phyloP scores from a whole-genome alignment of 2,329 filamentous ascomycete genomes.

The Scytalidium lignicola region DNA sequence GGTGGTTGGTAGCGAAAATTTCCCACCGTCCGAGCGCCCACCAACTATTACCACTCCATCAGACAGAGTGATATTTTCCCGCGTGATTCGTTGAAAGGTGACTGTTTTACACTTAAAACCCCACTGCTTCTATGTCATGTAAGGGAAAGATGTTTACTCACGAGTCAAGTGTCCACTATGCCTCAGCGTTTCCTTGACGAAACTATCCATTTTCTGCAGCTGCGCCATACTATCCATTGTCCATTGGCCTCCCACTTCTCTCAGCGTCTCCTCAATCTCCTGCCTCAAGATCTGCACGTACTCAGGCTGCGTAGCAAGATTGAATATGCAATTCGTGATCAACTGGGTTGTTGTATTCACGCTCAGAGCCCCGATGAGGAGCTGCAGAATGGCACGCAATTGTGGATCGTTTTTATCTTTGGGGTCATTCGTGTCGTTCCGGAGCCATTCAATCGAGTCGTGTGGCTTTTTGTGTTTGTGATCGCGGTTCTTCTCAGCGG shows the following conservation, averaged over 20 bases:
- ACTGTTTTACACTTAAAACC: neutral
- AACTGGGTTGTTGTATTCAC: conserved; percentile 10
- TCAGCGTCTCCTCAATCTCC: conserved; percentile 8
- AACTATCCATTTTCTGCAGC: conserved; percentile 14
- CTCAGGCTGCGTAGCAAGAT: conserved; percentile 11
- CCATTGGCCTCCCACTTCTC: conserved; percentile 6
- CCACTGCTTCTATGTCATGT: neutral
- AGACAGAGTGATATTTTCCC: conserved; percentile 1
- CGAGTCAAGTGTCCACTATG: conserved; percentile 1
- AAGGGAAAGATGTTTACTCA: neutral
- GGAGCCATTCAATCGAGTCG: conserved; percentile 7
- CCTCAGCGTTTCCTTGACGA: conserved; percentile 9
- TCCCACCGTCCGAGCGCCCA: too few species aligned
- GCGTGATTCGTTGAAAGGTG: conserved; percentile 3
- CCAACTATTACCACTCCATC: too few species aligned
- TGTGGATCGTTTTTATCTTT: conserved; percentile 6
- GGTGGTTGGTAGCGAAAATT: too few species aligned
- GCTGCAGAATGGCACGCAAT: conserved; percentile 6
- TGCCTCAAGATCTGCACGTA: conserved; percentile 8
- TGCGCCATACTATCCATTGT: conserved; percentile 9
- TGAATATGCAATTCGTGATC: conserved; percentile 9
- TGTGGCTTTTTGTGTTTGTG: conserved; percentile 1
- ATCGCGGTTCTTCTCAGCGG: neutral
- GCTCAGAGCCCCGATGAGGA: conserved; percentile 4
- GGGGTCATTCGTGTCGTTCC: neutral